Base-by-base conservation (phyloP, 225 moss, liverwort and hornwort species). In the Sphagnum contortum region DNA sequence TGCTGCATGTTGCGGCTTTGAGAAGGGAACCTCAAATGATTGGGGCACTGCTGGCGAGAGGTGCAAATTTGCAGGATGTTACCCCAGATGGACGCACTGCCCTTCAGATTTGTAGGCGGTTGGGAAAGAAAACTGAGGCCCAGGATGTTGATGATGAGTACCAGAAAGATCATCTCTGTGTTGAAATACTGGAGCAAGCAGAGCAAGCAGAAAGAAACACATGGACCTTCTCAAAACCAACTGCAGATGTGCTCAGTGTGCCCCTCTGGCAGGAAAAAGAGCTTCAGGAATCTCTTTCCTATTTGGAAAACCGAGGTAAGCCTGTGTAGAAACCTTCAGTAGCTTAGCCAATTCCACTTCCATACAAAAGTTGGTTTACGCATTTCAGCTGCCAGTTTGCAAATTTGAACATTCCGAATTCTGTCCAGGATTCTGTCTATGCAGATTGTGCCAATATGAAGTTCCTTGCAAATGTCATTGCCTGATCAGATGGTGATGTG, bases 281-380 rank as follows among this genome's bases (percentile, higher is more conserved):
- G 68, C 77, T 94, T 1, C 86, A 79, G 55, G 73, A 82, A 49
- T 62, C 78, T 55, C 55, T 94, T 7, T 79, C 89, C 49, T 89
- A 94, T 71, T 76, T 91, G 45, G 94, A 94, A 73, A 94, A 94
- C 68, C 76, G 94, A 82, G 83, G 92, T 89, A 77, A 47, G 54
- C 62, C 2, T 29, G 29, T 29, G 29, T 0, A 29, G 29, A 29
- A 29, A 29, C 29, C 29, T 29, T 29, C 29, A 29, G 29, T 29
- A 29, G 29, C 29, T 29, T 29, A 29, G 29, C 29, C 29, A 29
- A 29, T 29, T 29, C 29, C 29, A 29, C 29, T 29, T 29, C 29
- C 29, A 29, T 29, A 29, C 29, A 29, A 29, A 29, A 29, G 29
- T 29, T 29, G 29, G 29, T 29, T 1, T 29, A 29, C 29, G 1